phyloP scores from a whole-genome alignment of 352 stramenopile species.

The Pythium grandisporangium region DNA sequence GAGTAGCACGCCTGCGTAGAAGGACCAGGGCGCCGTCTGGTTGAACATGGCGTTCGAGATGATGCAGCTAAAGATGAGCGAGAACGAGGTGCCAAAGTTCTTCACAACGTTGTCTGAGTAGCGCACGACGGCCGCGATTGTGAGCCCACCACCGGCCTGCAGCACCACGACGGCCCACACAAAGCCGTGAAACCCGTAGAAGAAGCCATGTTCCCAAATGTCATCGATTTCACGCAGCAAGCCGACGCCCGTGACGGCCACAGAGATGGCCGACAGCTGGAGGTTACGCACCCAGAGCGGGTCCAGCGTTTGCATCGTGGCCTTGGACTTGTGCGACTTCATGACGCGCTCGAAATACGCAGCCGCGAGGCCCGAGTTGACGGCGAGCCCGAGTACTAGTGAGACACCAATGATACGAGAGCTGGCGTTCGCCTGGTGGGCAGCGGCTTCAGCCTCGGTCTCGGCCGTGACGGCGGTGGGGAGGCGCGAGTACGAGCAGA shows the following conservation, averaged over 20 bases:
- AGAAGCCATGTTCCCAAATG: constrained; percentile 62
- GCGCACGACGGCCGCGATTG: constrained; percentile 76
- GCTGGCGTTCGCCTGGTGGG: constrained; percentile 21
- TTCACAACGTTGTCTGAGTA: constrained; percentile 89
- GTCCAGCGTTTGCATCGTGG: constrained; percentile 70
- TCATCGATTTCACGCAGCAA: constrained; percentile 54
- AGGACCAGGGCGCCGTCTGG: constrained; percentile 53
- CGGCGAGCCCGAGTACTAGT: constrained; percentile 65
- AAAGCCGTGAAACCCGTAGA: constrained; percentile 67
- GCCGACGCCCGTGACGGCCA: constrained; percentile 61
- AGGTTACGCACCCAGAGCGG: constrained; percentile 82
- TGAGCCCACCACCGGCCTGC: constrained; percentile 76
- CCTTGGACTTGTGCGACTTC: constrained; percentile 74
- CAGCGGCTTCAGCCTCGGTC: constrained; percentile 11
- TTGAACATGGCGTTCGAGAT: constrained; percentile 87
- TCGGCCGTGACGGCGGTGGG: constrained; percentile 10
- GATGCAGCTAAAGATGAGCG: constrained; percentile 81
- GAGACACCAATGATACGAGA: constrained; percentile 66
- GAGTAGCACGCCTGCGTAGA: constrained; percentile 72
- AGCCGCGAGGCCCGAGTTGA: constrained; percentile 83
- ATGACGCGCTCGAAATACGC: constrained; percentile 86
- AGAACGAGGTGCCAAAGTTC: constrained; percentile 86
- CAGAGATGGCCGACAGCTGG: constrained; percentile 76
- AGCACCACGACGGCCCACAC: constrained; percentile 77
- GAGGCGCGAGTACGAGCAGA: constrained; percentile 78